Evolutionary conservation across 345 rosid genomes (phyloP).

Genomic region (Hevea brasiliensis): DNA sequence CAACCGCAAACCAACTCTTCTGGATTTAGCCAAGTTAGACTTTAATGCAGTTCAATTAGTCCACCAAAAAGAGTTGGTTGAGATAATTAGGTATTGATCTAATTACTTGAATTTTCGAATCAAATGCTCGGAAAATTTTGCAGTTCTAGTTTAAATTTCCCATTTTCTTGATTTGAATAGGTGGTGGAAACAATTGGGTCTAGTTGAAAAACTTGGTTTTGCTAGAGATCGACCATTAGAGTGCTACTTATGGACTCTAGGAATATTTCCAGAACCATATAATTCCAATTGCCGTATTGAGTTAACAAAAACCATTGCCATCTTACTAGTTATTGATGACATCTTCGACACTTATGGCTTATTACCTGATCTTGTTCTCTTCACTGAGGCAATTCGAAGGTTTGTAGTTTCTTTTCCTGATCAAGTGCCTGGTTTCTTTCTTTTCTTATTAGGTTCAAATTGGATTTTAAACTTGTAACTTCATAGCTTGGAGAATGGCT

Average conservation of each 20-base stretch:
- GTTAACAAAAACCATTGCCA: constrained; percentile 25
- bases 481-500: no score
- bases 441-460: no score
- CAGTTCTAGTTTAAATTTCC: not conserved
- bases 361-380: constrained; percentile 23
- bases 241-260: constrained; percentile 31
- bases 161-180: not conserved
- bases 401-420: not conserved
- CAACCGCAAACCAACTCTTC: constrained; percentile 8
- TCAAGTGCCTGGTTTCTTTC: no score
- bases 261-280: constrained; percentile 25
- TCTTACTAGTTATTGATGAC: constrained; percentile 33
- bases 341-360: constrained; percentile 31
- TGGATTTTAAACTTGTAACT: no score
- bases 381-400: constrained; percentile 27
- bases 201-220: constrained; percentile 27
- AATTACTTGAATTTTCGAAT: no score
- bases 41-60: constrained; percentile 21
- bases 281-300: constrained; percentile 23
- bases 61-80: constrained; percentile 25
- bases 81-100: constrained; percentile 15
- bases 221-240: constrained; percentile 34
- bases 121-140: not conserved
- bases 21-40: constrained; percentile 23
- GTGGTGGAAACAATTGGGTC: constrained; percentile 34